Evolutionary conservation across 2,329 filamentous ascomycete genomes (phyloP).

Genomic region (Geosmithia flava): DNA sequence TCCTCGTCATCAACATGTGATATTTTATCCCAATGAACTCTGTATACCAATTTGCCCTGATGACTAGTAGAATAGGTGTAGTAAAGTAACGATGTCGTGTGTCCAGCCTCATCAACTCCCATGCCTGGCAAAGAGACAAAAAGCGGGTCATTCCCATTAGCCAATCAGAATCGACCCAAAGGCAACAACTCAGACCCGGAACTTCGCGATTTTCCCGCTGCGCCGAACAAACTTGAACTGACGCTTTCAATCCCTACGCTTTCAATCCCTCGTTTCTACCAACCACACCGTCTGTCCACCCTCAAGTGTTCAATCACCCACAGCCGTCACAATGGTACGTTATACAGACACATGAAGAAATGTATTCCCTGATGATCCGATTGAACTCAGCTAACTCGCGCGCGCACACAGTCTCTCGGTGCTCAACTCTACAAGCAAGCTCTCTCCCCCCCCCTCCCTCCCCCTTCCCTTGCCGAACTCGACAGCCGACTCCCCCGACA

Average conservation of each 20-base stretch:
- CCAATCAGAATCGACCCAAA: constrained; percentile 3
- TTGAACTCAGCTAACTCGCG: constrained; percentile 16
- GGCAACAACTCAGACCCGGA: constrained; percentile 1
- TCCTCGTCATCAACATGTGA: too few species aligned
- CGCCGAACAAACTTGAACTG: not conserved
- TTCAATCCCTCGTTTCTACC: not conserved
- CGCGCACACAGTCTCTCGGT: constrained; percentile 21
- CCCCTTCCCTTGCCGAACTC: not conserved
- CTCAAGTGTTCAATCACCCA: constrained; percentile 5
- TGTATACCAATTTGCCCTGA: too few species aligned
- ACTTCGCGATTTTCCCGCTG: constrained; percentile 3
- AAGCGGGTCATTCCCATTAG: not conserved
- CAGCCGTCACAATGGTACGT: constrained; percentile 23
- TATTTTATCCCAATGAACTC: too few species aligned
- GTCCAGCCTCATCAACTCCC: too few species aligned
- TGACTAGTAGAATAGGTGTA: too few species aligned
- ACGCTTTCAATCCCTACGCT: not conserved
- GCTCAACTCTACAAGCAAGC: constrained; percentile 28
- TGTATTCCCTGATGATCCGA: not conserved
- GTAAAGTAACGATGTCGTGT: too few species aligned
- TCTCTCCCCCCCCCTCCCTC: constrained; percentile 4
- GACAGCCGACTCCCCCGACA: constrained; percentile 11
- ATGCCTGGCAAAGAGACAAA: not conserved
- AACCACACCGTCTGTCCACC: not conserved
- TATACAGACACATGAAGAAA: too few species aligned